A percentile compares a stretch with the other conserved stretches of the same genome.
Conservation (phyloP, 2,329 filamentous ascomycete species). For the Orbilia blumenaviensis region DNA sequence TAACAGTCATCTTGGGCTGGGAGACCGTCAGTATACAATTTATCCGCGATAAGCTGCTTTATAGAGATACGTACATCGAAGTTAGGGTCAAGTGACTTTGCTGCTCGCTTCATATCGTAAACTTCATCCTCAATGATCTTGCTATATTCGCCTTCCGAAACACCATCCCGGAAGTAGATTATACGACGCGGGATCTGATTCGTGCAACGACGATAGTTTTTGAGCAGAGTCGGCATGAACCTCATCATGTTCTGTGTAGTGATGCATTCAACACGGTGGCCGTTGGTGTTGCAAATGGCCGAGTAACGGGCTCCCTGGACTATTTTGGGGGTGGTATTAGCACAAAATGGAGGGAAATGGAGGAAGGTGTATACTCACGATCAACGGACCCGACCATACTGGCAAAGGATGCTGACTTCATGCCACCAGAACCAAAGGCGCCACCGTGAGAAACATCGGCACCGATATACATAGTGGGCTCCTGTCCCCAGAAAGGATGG, state of each 20-base stretch:
- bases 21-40: background rate
- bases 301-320: conserved; percentile 78
- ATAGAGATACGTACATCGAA: conserved; percentile 43
- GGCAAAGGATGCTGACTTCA: conserved; percentile 74
- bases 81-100: conserved; percentile 43
- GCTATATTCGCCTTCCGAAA: conserved; percentile 84
- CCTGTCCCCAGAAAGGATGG: conserved; percentile 62
- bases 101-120: conserved; percentile 69
- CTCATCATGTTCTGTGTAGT: conserved; percentile 71
- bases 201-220: conserved; percentile 67
- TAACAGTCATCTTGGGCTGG: conserved; percentile 78
- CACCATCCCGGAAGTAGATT: conserved; percentile 92
- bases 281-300: conserved; percentile 83
- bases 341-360: background rate
- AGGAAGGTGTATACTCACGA: conserved; percentile 53
- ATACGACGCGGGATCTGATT: conserved; percentile 73
- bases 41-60: background rate
- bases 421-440: conserved; percentile 68
- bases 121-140: conserved; percentile 84
- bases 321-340: conserved; percentile 70
- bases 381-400: conserved; percentile 68
- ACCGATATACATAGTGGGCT: conserved; percentile 83
- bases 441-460: conserved; percentile 88
- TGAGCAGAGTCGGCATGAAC: conserved; percentile 72
- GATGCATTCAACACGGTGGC: conserved; percentile 81